Conservation (phyloP, 768 basidiomycete species). For the Phallus indusiatus region DNA sequence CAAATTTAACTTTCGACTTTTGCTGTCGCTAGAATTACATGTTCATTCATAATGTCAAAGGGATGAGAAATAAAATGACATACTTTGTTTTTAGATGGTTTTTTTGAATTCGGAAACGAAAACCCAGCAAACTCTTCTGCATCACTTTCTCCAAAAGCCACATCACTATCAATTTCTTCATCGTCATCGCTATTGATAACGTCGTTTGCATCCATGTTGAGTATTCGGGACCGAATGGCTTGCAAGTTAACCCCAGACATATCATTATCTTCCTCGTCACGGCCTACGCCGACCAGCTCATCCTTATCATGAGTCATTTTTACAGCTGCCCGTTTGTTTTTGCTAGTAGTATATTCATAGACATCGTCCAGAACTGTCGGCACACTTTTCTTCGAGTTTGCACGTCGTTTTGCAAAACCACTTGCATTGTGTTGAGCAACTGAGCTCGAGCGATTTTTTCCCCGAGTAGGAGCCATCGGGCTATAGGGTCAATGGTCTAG, state of each 20-base stretch:
- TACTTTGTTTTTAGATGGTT: conserved; percentile 13
- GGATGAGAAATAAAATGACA: neutral
- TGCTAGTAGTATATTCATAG: conserved; percentile 48
- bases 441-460: neutral
- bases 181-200: conserved; percentile 51
- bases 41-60: neutral
- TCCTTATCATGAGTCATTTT: conserved; percentile 47
- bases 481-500: neutral
- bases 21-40: conserved; percentile 19
- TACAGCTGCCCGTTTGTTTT: conserved; percentile 42
- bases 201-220: conserved; percentile 24
- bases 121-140: conserved; percentile 71
- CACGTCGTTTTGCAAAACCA: conserved; percentile 44
- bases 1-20: conserved; percentile 30
- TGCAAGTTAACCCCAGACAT: conserved; percentile 17
- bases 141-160: conserved; percentile 74
- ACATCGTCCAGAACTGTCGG: conserved; percentile 36
- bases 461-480: neutral
- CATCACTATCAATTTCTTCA: conserved; percentile 80
- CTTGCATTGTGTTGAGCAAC: conserved; percentile 28
- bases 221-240: conserved; percentile 13
- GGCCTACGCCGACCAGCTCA: conserved; percentile 31
- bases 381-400: conserved; percentile 30
- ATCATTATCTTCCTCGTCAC: conserved; percentile 32
- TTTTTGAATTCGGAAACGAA: conserved; percentile 26